Base-by-base conservation (phyloP, 441 rosid genomes). In the Pelargonium australe region DNA sequence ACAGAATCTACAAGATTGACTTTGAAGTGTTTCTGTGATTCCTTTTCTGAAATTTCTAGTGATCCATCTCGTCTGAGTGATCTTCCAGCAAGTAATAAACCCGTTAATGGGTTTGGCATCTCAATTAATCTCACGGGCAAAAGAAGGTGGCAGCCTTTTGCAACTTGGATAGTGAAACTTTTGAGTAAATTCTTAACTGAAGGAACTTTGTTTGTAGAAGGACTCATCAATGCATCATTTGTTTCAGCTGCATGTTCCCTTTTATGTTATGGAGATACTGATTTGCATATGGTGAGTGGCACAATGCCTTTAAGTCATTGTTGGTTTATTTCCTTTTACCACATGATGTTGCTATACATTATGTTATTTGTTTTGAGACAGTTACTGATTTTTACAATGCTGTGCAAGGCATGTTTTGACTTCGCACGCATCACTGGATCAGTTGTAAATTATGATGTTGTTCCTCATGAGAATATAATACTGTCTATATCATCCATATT, bases 371-470 rank as follows among this genome's bases (percentile, higher is more conserved):
- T 78, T 71, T 70, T 60, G 55, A 61, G 62, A 72, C 69, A 31
- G 57, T 79, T 70, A 80, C 85, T 92, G 82, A 89, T 79, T 66
- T 44, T 70, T 81, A 49, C 71, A 76, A 68, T 84, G 83, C 74
- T 87, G 73, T 86, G 80, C 82, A 81, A 95, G 99, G 99, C 97
- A 65, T 90, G 96, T 83, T 89, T 92, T 79, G 98, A 95, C 79
- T 91, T 92, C 67, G 93, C 89, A 70, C 80, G 94, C 65, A 80
- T 89, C 71, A 75, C 83, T 37, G 89, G 82, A 76, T 90, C 99
- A 25, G 86, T 86, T 71, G 74, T 85, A 71, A 84, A 80, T 78
- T 80, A 76, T 80, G 88, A 87, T 75, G 78, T 85, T 70, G 82
- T 92, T 76, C 98, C 97, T 72, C 81, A 83, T 73, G 89, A 87